phyloP scores from a whole-genome alignment of 1,139 yeast species.

The Taphrina wiesneri region DNA sequence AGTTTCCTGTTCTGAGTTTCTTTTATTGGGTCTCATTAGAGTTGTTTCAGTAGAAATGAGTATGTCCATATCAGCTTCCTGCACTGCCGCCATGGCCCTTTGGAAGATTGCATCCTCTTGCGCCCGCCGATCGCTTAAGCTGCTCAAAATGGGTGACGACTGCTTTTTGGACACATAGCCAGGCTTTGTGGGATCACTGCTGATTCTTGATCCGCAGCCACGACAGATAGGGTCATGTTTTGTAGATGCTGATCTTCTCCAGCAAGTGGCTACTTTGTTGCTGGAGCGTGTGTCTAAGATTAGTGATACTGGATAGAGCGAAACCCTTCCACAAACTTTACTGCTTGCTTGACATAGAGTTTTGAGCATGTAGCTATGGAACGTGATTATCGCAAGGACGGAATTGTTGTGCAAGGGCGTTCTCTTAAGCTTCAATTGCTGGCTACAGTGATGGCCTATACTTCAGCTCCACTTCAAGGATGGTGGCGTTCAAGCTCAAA shows the following conservation, averaged over 20 bases:
- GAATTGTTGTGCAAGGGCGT: too few relatives aligned
- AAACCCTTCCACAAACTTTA: not conserved
- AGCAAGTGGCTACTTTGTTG: not conserved
- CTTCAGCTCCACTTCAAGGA: too few relatives aligned
- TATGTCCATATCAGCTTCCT: not conserved
- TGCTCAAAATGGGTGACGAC: not conserved
- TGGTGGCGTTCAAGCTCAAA: too few relatives aligned
- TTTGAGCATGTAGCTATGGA: not conserved
- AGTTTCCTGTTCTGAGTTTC: not conserved
- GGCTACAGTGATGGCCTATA: too few relatives aligned
- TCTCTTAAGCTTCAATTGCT: too few relatives aligned
- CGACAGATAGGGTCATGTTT: conserved; percentile 7
- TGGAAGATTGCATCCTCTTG: conserved; percentile 1
- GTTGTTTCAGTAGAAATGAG: not conserved
- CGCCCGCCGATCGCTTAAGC: not conserved
- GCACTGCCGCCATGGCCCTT: not conserved
- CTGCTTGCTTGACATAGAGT: not conserved
- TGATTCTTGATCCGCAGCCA: conserved; percentile 19
- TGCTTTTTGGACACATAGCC: conserved; percentile 2
- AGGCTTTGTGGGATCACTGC: conserved; percentile 8
- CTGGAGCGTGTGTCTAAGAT: not conserved
- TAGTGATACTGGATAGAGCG: not conserved
- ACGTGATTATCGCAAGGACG: too few relatives aligned
- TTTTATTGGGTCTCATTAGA: too few relatives aligned
- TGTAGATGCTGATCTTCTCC: not conserved